Base-by-base conservation (phyloP, 2,329 filamentous ascomycete species). In the Paecilomyces niveus region DNA sequence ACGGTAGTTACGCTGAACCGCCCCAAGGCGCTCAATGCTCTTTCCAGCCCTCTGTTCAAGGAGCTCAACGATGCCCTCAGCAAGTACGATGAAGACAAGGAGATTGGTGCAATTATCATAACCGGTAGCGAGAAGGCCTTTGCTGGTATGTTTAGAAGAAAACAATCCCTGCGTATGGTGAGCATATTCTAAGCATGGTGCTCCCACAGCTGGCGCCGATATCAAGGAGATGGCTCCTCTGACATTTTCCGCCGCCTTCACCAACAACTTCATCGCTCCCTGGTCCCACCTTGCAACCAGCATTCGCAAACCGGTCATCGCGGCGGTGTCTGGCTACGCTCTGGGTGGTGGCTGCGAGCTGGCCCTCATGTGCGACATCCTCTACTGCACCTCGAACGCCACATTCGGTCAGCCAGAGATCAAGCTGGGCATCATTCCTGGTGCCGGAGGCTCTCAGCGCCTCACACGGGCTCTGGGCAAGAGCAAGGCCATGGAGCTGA, bases 141-240 rank as follows among this genome's bases (percentile, higher is more conserved):
- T 71, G 93, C 93, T 31, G 74, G 80, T 81, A 72, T 32, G 60
- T 57, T 35, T 57, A 8, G 8, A 45, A 18, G 10, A 7, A 9
- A 45, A 45, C 15, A 45, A 18, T n/a, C 39, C n/a, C 39, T 45
- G 7, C 39, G 5, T 45, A 45, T 45, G 39, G n/a, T 58, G 50
- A 2, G 7, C 53, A 54, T 33, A n/a, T 10, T 15, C 49, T 54
- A 51, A 35, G 31, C 18, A 2, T 56, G 7, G 10, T 15, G 59
- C 60, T 45, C 51, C 31, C 52, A 56, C 68, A 72, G 93, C 94
- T 52, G 94, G 94, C 55, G 94, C 94, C 61, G 94, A 99, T 76
- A 99, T 99, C 80, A 97, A 97, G 77, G 94, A 99, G 78, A 99
- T 99, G 94, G 89, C 91, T 31, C 87, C 91, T 61, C 85, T 97